phyloP scores from a whole-genome alignment of 345 rosid species.

The Syzygium jambos region DNA sequence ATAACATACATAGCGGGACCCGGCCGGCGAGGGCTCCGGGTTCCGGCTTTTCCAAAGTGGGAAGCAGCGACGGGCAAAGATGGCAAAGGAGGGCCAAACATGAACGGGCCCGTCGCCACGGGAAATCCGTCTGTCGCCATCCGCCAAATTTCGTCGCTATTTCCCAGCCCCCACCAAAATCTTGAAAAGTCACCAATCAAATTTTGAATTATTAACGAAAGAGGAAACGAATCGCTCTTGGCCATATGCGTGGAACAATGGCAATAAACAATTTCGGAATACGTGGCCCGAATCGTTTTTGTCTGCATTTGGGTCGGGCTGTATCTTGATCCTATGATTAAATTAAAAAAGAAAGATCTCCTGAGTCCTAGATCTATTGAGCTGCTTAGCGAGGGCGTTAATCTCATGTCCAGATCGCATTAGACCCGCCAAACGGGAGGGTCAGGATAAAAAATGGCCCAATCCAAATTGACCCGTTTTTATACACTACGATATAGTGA shows the following conservation, averaged over 20 bases:
- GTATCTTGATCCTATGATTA: neutral
- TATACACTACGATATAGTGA: too few relatives aligned
- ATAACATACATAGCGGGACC: too few relatives aligned
- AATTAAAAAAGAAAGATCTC: neutral
- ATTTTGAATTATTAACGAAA: neutral
- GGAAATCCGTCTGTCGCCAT: neutral
- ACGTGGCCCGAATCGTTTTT: neutral
- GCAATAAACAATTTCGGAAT: accelerated
- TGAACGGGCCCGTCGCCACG: neutral
- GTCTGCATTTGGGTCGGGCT: neutral
- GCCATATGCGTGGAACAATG: accelerated
- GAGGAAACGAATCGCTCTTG: neutral
- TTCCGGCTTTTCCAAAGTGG: too few relatives aligned
- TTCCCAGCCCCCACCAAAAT: neutral
- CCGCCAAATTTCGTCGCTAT: neutral
- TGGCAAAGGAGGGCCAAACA: neutral
- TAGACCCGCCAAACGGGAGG: too few relatives aligned
- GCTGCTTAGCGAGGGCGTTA: too few relatives aligned
- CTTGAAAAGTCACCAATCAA: neutral
- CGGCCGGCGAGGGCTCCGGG: too few relatives aligned
- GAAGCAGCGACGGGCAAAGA: neutral
- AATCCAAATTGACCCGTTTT: too few relatives aligned
- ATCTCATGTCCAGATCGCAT: too few relatives aligned
- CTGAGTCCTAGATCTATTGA: too few relatives aligned
- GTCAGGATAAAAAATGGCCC: too few relatives aligned